These are phyloP conservation scores for Chrysopogon serrulatus DNA, from an alignment of 176 grass and related monocot genomes.

Conservation along the genomic window DNA sequence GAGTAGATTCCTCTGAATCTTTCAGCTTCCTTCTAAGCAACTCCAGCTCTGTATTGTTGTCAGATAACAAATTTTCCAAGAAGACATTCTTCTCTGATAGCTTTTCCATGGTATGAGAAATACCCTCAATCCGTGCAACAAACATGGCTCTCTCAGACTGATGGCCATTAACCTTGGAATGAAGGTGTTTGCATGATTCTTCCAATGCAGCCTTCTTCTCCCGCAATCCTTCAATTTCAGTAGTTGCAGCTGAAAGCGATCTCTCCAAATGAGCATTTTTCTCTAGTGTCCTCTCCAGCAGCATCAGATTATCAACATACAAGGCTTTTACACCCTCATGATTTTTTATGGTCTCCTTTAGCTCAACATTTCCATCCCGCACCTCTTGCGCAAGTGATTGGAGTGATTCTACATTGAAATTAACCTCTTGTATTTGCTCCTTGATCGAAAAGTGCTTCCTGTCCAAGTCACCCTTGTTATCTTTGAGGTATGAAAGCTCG, in stretches of 20 bases:
- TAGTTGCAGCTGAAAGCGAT: slow-evolving; percentile 58
- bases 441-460: slow-evolving; percentile 57
- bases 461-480: slow-evolving; percentile 59
- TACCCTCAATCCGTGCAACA: slow-evolving; percentile 55
- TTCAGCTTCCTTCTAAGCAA: slow-evolving; percentile 59
- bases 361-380: slow-evolving; percentile 71
- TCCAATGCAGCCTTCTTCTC: slow-evolving; percentile 53
- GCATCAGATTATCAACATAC: slow-evolving; percentile 72
- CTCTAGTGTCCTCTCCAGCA: slow-evolving; percentile 67
- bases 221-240: slow-evolving; percentile 53
- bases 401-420: slow-evolving; percentile 73
- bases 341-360: slow-evolving; percentile 77
- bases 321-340: slow-evolving; percentile 54
- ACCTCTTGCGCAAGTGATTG: slow-evolving; percentile 69
- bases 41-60: slow-evolving; percentile 62
- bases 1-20: slow-evolving; percentile 52
- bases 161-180: slow-evolving; percentile 44
- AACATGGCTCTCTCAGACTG: slow-evolving; percentile 61
- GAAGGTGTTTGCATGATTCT: slow-evolving; percentile 58
- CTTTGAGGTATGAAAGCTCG: slow-evolving; percentile 67
- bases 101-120: slow-evolving; percentile 75
- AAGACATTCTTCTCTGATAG: slow-evolving; percentile 64
- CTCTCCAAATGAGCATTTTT: slow-evolving; percentile 65
- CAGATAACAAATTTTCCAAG: slow-evolving; percentile 78
- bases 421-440: slow-evolving; percentile 74